Conservation (phyloP, 225 moss, liverwort and hornwort genomes). For the Pseudisothecium myosuroides region DNA sequence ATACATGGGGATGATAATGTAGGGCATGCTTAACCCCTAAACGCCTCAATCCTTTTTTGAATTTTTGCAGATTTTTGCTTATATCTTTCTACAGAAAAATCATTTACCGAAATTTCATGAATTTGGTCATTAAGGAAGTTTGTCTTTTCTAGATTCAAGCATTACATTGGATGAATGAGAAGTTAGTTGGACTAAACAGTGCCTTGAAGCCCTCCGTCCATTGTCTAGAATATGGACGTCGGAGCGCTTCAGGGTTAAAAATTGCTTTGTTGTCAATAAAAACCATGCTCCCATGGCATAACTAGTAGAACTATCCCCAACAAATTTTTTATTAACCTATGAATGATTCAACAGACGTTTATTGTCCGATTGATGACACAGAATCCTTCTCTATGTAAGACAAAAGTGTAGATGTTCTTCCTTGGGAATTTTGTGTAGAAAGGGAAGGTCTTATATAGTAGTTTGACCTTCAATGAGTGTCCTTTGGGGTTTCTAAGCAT, state of each 20-base stretch:
- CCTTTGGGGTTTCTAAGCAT: not conserved
- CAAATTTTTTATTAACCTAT: not conserved
- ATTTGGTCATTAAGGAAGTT: too few species aligned
- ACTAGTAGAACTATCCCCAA: not conserved
- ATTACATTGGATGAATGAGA: too few species aligned
- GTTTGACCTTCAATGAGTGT: not conserved
- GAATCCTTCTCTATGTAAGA: not conserved
- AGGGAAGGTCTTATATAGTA: rapidly evolving
- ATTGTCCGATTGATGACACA: not conserved
- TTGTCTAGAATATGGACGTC: too few species aligned
- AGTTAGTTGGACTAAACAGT: too few species aligned
- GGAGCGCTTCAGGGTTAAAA: too few species aligned
- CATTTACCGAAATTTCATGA: too few species aligned
- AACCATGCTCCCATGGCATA: too few species aligned
- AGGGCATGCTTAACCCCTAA: not conserved
- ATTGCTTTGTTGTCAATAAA: not conserved
- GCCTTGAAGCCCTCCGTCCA: too few species aligned
- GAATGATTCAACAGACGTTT: rapidly evolving
- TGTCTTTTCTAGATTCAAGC: too few species aligned
- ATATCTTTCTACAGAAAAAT: too few species aligned
- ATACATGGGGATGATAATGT: not conserved
- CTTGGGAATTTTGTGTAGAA: not conserved
- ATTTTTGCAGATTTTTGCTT: too few species aligned
- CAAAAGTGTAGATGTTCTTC: not conserved
- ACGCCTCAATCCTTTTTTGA: too few species aligned